Percentiles rank a stretch among this genome's conserved stretches.
These are phyloP conservation scores for Sarcocystis neurona DNA, from an alignment of 169 alveolate species.

Conservation along the genomic window DNA sequence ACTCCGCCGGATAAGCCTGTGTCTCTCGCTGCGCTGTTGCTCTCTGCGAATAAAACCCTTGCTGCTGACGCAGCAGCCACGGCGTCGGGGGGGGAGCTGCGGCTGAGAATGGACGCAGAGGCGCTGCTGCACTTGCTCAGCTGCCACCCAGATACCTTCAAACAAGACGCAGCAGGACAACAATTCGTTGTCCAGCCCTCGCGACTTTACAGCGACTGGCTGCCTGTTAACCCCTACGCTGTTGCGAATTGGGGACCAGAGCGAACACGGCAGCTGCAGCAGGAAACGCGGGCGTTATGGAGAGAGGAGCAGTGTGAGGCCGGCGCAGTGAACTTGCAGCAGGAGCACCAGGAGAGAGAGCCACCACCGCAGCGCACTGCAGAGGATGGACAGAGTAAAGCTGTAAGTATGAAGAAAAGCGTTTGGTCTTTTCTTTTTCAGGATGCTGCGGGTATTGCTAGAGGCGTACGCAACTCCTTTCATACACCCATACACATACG, in stretches of 20 bases:
- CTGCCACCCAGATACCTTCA: background rate
- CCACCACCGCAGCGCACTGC: no score
- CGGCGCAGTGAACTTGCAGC: background rate
- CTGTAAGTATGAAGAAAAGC: no score
- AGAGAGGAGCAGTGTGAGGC: background rate
- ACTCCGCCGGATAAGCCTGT: background rate
- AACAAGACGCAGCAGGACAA: background rate
- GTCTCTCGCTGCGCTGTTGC: background rate
- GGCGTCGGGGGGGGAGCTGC: background rate
- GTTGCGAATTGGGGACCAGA: background rate
- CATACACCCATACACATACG: no score
- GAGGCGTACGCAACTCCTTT: no score
- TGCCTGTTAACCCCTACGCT: background rate
- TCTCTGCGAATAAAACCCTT: background rate
- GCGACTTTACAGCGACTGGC: background rate
- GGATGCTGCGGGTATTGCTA: no score
- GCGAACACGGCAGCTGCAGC: background rate
- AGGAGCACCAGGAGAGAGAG: no score
- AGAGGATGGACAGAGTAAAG: no score
- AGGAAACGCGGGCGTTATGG: background rate
- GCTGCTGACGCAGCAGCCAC: background rate
- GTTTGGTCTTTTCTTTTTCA: no score
- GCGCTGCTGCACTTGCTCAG: slow-evolving; percentile 1
- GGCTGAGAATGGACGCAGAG: background rate
- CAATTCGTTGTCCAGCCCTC: background rate